Base-by-base conservation (phyloP, 1,284 basidiomycete species). In the Thelephora terrestris region DNA sequence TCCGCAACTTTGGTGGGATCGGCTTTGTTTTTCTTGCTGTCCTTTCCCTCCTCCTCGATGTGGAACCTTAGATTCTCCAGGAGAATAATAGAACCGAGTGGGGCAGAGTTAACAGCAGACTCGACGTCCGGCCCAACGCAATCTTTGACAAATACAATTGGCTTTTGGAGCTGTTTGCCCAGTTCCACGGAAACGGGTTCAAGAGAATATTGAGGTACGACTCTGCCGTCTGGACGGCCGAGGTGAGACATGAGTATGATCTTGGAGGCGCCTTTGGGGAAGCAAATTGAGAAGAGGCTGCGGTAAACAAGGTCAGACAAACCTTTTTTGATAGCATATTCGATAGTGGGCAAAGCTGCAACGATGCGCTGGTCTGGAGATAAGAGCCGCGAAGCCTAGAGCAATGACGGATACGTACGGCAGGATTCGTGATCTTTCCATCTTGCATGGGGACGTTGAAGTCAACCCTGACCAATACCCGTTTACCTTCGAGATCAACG, bases 41-140 rank as follows among this genome's bases (percentile, higher is more conserved):
- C 86, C 68, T 89, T 86, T 42, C 93, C 95, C 70, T 99, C 95
- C 71, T 99, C 95, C 66, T 97, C 95, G 56, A 93, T 90, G 71
- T 98, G 92, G 82, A 97, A 99, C 52, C 96, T 90, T 52, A 99
- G 74, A 72, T 99, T 99, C 73, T 99, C 95, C 60, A 99, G 83
- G 47, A 99, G 76, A 69, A 98, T 84, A 60, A 99, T 73, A 55
- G 93, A 75, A 40, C 94, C 93, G 24, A 74, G 62, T 35, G 78
- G 64, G 5, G 89, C 90, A 25, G 68, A 71, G 55, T 79, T 75
- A 56, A 97, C 88, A 46, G 81, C 76, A 47, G 81, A 71, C 68
- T 96, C 91, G 58, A 89, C 81, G 24, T 91, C 83, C 46, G 81
- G 68, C 29, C 95, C 94, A 48, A 98, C 90, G 64, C 81, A 93